A percentile compares a stretch with the other conserved stretches of the same genome.
Conservation (phyloP, 805 yeast species). For the Cephaloascus albidus region DNA sequence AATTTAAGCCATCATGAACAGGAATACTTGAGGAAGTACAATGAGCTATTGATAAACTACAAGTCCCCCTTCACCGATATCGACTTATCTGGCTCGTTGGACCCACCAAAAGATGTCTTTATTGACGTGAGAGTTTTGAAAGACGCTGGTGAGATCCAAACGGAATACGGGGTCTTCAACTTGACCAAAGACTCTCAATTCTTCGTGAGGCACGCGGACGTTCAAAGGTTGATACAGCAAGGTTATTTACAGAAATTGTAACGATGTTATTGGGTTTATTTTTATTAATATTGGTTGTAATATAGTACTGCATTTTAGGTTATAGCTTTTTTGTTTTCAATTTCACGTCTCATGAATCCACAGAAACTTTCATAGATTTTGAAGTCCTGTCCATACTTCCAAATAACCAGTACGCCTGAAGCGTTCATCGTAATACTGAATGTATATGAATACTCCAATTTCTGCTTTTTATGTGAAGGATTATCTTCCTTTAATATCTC, state of each 20-base stretch:
- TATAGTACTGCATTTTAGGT: too few species aligned
- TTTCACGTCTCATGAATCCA: slow-evolving; percentile 8
- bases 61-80: slow-evolving; percentile 75
- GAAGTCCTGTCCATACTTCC: slow-evolving; percentile 14
- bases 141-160: slow-evolving; percentile 95
- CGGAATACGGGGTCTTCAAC: slow-evolving; percentile 94
- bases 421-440: background rate
- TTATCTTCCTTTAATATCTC: background rate
- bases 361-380: slow-evolving; percentile 18
- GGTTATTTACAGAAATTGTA: slow-evolving; percentile 77
- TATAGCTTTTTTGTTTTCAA: slow-evolving; percentile 1
- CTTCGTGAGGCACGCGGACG: slow-evolving; percentile 89
- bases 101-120: slow-evolving; percentile 86
- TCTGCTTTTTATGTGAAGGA: slow-evolving; percentile 1
- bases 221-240: slow-evolving; percentile 87
- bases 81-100: slow-evolving; percentile 81
- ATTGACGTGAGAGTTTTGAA: slow-evolving; percentile 88
- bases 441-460: background rate
- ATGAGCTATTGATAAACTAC: slow-evolving; percentile 61
- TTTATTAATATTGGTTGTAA: background rate
- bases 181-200: slow-evolving; percentile 90
- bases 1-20: slow-evolving; percentile 70
- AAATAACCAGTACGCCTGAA: slow-evolving; percentile 2
- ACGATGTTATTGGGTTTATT: background rate
- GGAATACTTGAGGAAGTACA: slow-evolving; percentile 64